Evolutionary conservation across 2,329 filamentous ascomycete genomes (phyloP), one percentile per base, ranked within the genome.

Genomic region (Paramyrothecium sp.): DNA sequence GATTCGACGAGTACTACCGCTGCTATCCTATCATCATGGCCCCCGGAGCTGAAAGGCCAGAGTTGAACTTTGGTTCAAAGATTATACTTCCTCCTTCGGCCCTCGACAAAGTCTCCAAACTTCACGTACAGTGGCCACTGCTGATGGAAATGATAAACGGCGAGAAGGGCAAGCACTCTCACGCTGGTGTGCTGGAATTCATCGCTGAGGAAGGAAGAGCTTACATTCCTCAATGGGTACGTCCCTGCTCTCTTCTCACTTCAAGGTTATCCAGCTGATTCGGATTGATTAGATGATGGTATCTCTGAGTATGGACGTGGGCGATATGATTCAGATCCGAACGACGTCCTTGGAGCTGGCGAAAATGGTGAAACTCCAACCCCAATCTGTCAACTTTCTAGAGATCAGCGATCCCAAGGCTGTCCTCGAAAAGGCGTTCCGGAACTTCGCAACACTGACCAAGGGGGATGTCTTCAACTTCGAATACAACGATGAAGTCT

Each of bases 1-100:
- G 93, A 59, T 99, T 99, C 78, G 94, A 99, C 75, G 95, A 99
- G 75, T 98, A 97, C 79, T 98, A 97, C 77, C 89, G 95, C 68
- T 97, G 93, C 80, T 99, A 98, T 70, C 95, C 95, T 48, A 85
- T 97, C 67, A 88, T 89, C 67, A 98, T 99, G 93, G 87, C 96
- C 61, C 92, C 93, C 13, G 93, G 94, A 3, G 86, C 91, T 41
- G 93, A 97, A 68, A 86, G 95, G 64, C 89, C 91, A 54, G 89
- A 93, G 64, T 88, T 96, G 60, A 98, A 98, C 80, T 93, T 95
- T 71, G 95, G 95, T 65, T 96, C 94, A 75, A 99, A 99, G 80
- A 94, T 99, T 67, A 91, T 99, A 71, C 87, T 99, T 61, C 95
- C 95, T n/a, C 90, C 95, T 0, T 97, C 92, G 38, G 94, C 95